A percentile compares a stretch with the other conserved stretches of the same genome.
These are phyloP conservation scores for Trifolium repens DNA, from an alignment of 306 rosid species.

Conservation along the genomic window DNA sequence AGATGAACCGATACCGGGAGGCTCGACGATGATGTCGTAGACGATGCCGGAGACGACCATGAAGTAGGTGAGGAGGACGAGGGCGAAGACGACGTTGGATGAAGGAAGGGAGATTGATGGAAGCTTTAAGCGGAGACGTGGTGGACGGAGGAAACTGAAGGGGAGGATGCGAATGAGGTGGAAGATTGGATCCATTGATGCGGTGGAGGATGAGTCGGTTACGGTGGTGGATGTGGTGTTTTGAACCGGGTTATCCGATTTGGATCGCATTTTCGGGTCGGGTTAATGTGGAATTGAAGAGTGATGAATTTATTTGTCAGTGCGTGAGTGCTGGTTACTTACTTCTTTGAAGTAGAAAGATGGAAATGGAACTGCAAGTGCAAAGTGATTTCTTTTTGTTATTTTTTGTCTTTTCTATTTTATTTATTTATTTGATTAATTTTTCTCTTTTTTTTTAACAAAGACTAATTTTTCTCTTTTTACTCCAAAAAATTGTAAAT, in stretches of 20 bases:
- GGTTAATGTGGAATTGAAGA: neutral
- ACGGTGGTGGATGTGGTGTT: constrained; percentile 20
- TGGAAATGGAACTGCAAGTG: neutral
- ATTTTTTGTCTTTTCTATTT: no score
- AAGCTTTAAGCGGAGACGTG: constrained; percentile 47
- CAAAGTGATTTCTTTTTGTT: neutral
- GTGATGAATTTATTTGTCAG: neutral
- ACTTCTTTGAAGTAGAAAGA: neutral
- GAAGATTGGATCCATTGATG: constrained; percentile 48
- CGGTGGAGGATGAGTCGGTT: constrained; percentile 23
- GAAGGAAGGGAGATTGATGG: constrained; percentile 48
- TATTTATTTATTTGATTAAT: no score
- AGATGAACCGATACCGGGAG: constrained; percentile 88
- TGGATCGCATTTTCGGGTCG: constrained; percentile 51
- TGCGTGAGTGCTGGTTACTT: neutral
- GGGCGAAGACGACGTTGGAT: constrained; percentile 48
- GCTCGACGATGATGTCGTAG: constrained; percentile 95
- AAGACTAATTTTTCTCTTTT: no score
- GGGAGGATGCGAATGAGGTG: constrained; percentile 54
- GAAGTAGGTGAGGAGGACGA: constrained; percentile 92
- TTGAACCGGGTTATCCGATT: constrained; percentile 37
- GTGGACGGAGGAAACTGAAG: constrained; percentile 66
- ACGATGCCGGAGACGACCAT: constrained; percentile 95
- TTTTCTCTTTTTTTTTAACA: no score
- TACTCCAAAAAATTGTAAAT: no score